Evolutionary conservation across 2,329 filamentous ascomycete species (phyloP), one percentile per base, ranked within the genome.

Genomic region (Cladosporium velox): DNA sequence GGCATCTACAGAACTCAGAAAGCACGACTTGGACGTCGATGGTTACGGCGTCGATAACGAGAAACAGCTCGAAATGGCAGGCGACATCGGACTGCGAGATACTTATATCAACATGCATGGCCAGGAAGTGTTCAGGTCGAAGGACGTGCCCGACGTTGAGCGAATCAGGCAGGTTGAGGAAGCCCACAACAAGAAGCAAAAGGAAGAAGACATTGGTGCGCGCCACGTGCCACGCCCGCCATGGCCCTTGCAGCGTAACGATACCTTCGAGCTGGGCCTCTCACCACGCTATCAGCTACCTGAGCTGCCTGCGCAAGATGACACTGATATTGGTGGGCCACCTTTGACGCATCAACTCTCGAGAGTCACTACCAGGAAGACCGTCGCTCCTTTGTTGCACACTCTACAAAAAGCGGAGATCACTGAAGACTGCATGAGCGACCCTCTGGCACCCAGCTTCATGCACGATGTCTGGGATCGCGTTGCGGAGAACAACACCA

Each of bases 401-500:
- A 91, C 95, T 65, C 88, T 98, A 72, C 86, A 87, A 66, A 86
- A 85, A 24, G 91, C 92, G 0, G 81, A 86, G 38, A 86, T 99
- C 30, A 88, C 92, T 69, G 91, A 93, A 72, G 91, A 98, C 76
- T 98, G 94, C 79, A 99, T 99, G 93, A 87, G 85, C 18, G 95
- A 99, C 78, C 95, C 96, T 0, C 80, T 99, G 49, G 89, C 90
- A 66, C 86, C 92, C 64, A 82, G 85, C 1, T 99, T 99, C 79
- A 91, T 92, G 76, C 87, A 95, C 55, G 91, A 96, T 68, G 88
- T 92, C 1, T 99, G 96, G 96, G 89, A 90, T 70, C 85, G 88
- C 21, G 88, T 93, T 63, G 95, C 95, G 0, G 88, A 91, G 69
- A 98, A 98, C 81, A 99, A 99, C 77, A 99, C 95, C 3, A 94